Base-by-base conservation (phyloP, 345 rosid genomes). In the Pseudoturritis turrita region DNA sequence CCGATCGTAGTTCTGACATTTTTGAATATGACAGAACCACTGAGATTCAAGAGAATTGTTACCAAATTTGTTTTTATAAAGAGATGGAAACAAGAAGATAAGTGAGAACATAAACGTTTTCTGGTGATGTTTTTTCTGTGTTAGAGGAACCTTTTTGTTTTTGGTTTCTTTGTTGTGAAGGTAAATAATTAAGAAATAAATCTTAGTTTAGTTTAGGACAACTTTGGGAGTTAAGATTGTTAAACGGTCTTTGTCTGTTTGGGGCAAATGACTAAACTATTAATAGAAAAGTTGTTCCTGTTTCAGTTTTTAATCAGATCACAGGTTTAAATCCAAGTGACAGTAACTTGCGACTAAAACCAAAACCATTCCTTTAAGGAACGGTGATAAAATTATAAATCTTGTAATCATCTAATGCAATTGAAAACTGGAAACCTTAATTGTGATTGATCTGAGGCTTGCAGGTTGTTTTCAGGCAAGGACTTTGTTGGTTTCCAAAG, bases 381-480 rank as follows among this genome's bases (percentile, higher is more conserved):
- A 68, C 21, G 22, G 15, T 51, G 26, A 25, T 2, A 51, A 45
- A 11, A 11, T 3, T 18, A 46, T 0, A 31, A 31, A 29, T 29
- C 9, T 44, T 44, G 29, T 65, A 10, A 4, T 18, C 41, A 45
- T 45, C 19, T 33, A 14, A 31, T 12, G 43, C 56, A 47, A 33
- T 0, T 7, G 28, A 17, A 51, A 66, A 65, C 17, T 47, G 10
- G 1, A 33, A 9, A 14, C 14, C 47, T 23, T 9, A 39, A 68
- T 6, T 52, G 61, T 21, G 25, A 52, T 21, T 59, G 21, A 35
- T 33, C 29, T 23, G 50, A 47, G 58, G 37, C 9, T 60, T 49
- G 64, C 35, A 56, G 43, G 72, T 53, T 10, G 11, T 18, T 22
- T 41, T 86, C 71, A 86, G 15, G 74, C 83, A 4, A 84, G 78